Evolutionary conservation across 1,284 basidiomycete species (phyloP).

Genomic region (Coniferiporia sulphurascens): DNA sequence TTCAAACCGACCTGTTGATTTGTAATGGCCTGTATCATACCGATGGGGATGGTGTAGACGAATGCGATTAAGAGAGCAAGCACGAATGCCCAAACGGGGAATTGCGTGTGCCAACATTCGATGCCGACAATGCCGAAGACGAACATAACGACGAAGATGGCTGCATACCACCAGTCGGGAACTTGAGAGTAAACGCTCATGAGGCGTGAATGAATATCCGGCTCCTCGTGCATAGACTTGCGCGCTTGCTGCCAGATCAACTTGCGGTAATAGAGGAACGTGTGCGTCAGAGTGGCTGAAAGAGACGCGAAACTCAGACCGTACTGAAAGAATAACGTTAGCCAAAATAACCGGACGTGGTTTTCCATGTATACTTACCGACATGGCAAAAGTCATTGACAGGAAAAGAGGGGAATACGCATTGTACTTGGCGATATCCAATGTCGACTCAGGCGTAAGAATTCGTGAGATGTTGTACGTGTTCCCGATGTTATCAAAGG

Average conservation of each 20-base stretch:
- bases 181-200: constrained; percentile 78
- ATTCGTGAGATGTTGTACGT: constrained; percentile 32
- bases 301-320: constrained; percentile 58
- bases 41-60: constrained; percentile 58
- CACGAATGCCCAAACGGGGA: constrained; percentile 41
- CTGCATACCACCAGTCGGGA: constrained; percentile 69
- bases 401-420: constrained; percentile 17
- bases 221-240: constrained; percentile 63
- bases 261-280: constrained; percentile 74
- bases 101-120: constrained; percentile 44
- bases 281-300: constrained; percentile 66
- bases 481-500: constrained; percentile 22
- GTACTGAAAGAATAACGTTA: constrained; percentile 42
- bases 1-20: constrained; percentile 59
- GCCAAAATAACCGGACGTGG: constrained; percentile 22
- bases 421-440: constrained; percentile 14
- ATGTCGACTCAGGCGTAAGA: constrained; percentile 14
- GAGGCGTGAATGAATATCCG: constrained; percentile 77
- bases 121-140: constrained; percentile 48
- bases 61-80: constrained; percentile 47
- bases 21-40: constrained; percentile 62
- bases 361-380: constrained; percentile 35
- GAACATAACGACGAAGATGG: constrained; percentile 44
- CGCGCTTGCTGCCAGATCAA: constrained; percentile 67
- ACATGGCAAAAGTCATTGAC: constrained; percentile 24